A percentile compares a stretch with the other conserved stretches of the same genome.
These are phyloP conservation scores for Dioszegia hungarica DNA, from an alignment of 768 basidiomycete genomes.

Conservation along the genomic window DNA sequence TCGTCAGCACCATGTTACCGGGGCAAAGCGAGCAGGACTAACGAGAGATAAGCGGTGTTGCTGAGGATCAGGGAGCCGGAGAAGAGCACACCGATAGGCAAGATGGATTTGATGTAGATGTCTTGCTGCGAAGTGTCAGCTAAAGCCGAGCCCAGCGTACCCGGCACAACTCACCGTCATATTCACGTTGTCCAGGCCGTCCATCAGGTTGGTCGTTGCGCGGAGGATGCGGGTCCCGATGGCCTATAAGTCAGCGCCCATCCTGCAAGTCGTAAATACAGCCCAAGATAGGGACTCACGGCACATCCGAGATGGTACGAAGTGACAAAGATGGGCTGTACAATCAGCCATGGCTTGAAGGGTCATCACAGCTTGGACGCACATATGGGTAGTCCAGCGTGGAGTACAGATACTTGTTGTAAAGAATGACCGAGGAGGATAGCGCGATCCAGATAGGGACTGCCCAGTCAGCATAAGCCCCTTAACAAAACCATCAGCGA, in stretches of 20 bases:
- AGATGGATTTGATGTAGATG: constrained; percentile 69
- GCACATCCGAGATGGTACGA: constrained; percentile 45
- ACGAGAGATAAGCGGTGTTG: constrained; percentile 72
- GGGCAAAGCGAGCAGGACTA: not conserved
- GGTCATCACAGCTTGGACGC: constrained; percentile 59
- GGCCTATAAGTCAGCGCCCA: constrained; percentile 20
- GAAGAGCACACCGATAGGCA: constrained; percentile 91
- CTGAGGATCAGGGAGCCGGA: constrained; percentile 83
- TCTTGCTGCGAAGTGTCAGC: constrained; percentile 24
- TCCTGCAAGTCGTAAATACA: too few relatives aligned
- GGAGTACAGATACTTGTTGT: constrained; percentile 64
- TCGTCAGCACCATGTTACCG: not conserved
- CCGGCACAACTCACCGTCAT: constrained; percentile 38
- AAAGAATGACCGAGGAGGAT: constrained; percentile 82
- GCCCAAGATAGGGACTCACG: constrained; percentile 14
- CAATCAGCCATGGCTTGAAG: constrained; percentile 11
- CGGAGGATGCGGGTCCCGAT: constrained; percentile 42
- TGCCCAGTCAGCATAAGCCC: not conserved
- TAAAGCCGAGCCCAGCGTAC: not conserved
- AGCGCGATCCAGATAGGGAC: constrained; percentile 86
- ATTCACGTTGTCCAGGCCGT: constrained; percentile 41
- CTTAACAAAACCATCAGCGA: too few relatives aligned
- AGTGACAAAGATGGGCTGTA: constrained; percentile 45
- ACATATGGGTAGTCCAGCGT: constrained; percentile 78
- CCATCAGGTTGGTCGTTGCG: constrained; percentile 41